Base-by-base conservation (phyloP, 116 monocot genomes). In the Papilionanthe hybrid region DNA sequence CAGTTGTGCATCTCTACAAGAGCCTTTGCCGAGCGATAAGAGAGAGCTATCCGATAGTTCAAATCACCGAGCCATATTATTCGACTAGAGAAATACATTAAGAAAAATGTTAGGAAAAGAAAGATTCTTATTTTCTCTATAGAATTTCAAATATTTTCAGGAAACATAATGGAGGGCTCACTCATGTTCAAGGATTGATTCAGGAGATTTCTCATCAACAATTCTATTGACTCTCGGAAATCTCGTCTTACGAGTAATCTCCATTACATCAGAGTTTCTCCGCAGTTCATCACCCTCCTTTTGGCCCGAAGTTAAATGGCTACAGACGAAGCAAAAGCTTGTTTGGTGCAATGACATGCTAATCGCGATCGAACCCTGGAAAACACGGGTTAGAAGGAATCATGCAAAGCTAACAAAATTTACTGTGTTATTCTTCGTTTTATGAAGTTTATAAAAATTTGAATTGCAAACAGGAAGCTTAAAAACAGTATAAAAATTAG, bases 41-140 rank as follows among this genome's bases (percentile, higher is more conserved):
- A 89, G 66, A 91, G 88, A 65, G 91, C 89, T n/a, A 91, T 87
- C 5, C 91, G 87, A 76, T 91, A 91, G 50, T 91, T 91, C 83
- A 91, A 80, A 87, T 91, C 91, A 7, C 91, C 91, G 13, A 91
- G 91, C 91, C 91, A 91, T 72, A 91, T 87, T 63, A 91, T 85
- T 58, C 89, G 91, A 65, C 91, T 91, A 81, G 30, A 77, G 72
- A 63, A 75, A 79, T 56, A 72, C 13, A 63, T 42, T 23, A 42
- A 57, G 55, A 75, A 19, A 47, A 72, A n/a, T n/a, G 43, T 42
- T 20, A n/a, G 44, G 18, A 42, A 7, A 73, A 19, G n/a, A 32
- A 1, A 32, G 3, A 32, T 23, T 75, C 17, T 15, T 48, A 17
- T 29, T 12, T 49, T 0, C 50, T 50, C 47, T 18, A 49, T 9